Conservation (phyloP, 1,284 basidiomycete genomes). For the Trametes pubescens region DNA sequence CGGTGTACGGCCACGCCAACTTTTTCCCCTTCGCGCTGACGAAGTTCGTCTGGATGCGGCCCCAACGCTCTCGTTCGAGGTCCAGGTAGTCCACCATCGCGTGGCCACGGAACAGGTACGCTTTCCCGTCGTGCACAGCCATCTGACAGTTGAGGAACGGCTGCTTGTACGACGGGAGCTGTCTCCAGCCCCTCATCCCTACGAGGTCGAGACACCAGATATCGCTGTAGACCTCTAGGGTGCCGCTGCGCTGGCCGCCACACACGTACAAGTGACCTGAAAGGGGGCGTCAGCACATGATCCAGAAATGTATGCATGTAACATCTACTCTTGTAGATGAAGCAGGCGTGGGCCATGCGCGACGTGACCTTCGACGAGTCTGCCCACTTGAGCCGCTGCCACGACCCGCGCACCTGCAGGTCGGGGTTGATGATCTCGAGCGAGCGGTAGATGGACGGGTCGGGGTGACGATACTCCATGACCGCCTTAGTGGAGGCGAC, state of each 20-base stretch:
- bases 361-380: conserved; percentile 28
- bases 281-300: background rate
- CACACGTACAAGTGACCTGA: conserved; percentile 46
- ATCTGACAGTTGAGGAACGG: conserved; percentile 38
- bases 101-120: conserved; percentile 45
- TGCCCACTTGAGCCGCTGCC: conserved; percentile 37
- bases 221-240: conserved; percentile 42
- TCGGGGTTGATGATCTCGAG: conserved; percentile 20
- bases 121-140: conserved; percentile 43
- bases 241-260: conserved; percentile 43
- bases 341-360: conserved; percentile 35
- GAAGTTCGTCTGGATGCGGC: conserved; percentile 42
- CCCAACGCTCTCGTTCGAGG: conserved; percentile 43
- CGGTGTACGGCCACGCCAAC: conserved; percentile 40
- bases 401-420: conserved; percentile 39
- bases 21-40: conserved; percentile 23
- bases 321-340: conserved; percentile 35
- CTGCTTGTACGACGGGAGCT: conserved; percentile 40
- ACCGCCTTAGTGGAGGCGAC: conserved; percentile 1
- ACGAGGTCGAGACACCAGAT: conserved; percentile 46
- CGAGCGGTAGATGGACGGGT: conserved; percentile 29
- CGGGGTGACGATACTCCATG: conserved; percentile 33
- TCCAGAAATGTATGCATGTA: background rate
- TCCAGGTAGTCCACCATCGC: conserved; percentile 44
- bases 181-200: conserved; percentile 43